phyloP scores from a whole-genome alignment of 192 early-diverging fungal genomes.

The Linnemannia zychae region DNA sequence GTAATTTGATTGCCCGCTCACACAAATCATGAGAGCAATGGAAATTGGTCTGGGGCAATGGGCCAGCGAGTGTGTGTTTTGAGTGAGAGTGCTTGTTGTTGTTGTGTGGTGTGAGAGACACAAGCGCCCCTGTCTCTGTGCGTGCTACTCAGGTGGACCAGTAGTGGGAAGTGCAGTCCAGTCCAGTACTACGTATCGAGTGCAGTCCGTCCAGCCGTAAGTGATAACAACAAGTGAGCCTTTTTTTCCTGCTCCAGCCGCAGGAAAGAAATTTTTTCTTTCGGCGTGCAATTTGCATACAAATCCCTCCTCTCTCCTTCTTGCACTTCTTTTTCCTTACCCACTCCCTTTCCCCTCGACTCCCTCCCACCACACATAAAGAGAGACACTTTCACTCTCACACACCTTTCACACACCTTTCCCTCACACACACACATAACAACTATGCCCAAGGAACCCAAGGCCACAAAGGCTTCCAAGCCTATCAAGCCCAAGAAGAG shows the following conservation, averaged over 20 bases:
- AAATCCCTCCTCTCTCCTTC: slow-evolving; percentile 16
- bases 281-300: not conserved
- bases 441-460: slow-evolving; percentile 46
- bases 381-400: slow-evolving; percentile 13
- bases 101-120: not conserved
- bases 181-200: too few relatives aligned
- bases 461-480: slow-evolving; percentile 23
- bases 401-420: slow-evolving; percentile 13
- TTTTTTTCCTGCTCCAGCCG: not conserved
- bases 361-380: slow-evolving; percentile 1
- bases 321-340: slow-evolving; percentile 9
- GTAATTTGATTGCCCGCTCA: too few relatives aligned
- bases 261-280: slow-evolving; percentile 18
- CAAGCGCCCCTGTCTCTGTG: not conserved
- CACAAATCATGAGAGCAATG: too few relatives aligned
- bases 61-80: not conserved
- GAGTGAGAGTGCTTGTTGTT: not conserved
- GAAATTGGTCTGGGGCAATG: not conserved
- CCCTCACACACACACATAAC: slow-evolving; percentile 11
- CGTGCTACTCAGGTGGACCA: not conserved
- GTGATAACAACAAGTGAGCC: not conserved
- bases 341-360: not conserved
- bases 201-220: too few relatives aligned
- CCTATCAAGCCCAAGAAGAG: slow-evolving; percentile 39
- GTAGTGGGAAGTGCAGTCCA: not conserved